phyloP scores from a whole-genome alignment of 2,329 filamentous ascomycete genomes.

The Aaosphaeria pasadenensis region DNA sequence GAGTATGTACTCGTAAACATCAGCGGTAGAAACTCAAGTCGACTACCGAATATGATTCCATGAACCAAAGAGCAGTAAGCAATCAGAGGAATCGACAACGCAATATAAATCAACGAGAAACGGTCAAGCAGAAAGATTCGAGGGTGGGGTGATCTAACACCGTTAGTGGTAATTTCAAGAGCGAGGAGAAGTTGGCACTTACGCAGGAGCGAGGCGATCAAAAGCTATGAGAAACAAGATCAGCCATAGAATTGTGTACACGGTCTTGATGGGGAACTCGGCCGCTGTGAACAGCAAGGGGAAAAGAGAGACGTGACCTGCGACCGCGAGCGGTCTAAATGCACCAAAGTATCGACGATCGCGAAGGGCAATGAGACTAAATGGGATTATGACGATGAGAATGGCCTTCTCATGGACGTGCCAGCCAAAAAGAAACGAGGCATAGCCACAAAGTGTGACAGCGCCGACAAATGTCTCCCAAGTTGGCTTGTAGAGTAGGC shows the following conservation, averaged over 20 bases:
- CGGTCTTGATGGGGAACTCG: slow-evolving; percentile 90
- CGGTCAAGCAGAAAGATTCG: slow-evolving; percentile 88
- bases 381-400: slow-evolving; percentile 89
- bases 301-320: slow-evolving; percentile 93
- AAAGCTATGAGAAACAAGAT: slow-evolving; percentile 82
- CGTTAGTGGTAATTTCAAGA: slow-evolving; percentile 10
- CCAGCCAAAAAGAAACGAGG: slow-evolving; percentile 97
- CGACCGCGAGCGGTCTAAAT: slow-evolving; percentile 86
- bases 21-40: slow-evolving; percentile 84
- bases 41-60: slow-evolving; percentile 75
- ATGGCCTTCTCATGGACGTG: slow-evolving; percentile 98
- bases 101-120: slow-evolving; percentile 86
- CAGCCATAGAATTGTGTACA: slow-evolving; percentile 92
- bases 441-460: slow-evolving; percentile 89
- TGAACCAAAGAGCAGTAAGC: slow-evolving; percentile 85
- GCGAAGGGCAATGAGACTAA: slow-evolving; percentile 85
- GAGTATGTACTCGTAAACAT: slow-evolving; percentile 98
- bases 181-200: slow-evolving; percentile 24
- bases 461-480: slow-evolving; percentile 90
- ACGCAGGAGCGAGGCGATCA: slow-evolving; percentile 80
- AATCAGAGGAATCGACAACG: slow-evolving; percentile 83
- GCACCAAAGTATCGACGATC: slow-evolving; percentile 88
- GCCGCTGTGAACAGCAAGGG: slow-evolving; percentile 87
- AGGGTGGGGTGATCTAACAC: slow-evolving; percentile 61
- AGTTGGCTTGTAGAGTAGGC: slow-evolving; percentile 74